Base-by-base conservation (phyloP, 164 flowering plant genomes). In the Macadamia integrifolia region DNA sequence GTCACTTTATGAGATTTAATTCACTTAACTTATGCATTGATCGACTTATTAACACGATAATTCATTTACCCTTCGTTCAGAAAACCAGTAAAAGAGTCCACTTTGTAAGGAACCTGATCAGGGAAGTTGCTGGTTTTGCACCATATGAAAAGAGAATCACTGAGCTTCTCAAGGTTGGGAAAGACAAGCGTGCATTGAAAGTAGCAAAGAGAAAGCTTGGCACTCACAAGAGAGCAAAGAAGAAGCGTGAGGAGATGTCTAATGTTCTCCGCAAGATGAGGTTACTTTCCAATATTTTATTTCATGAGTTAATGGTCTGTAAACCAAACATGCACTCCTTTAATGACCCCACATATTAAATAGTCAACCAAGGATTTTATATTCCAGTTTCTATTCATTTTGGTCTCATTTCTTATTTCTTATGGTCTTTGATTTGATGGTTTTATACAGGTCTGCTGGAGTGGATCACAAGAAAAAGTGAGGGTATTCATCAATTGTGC, bases 91-190 rank as follows among this genome's bases (percentile, higher is more conserved):
- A 84, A 60, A 75, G 87, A 59, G 81, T 80, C 18, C 87, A 74
- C 62, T 80, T 84, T 67, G 83, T 80, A 31, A 78, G 77, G 70
- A 80, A 46, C 68, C 60, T 84, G 64, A 82, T 84, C 73, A 73
- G 87, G 67, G 85, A 81, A 71, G 87, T 84, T 78, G 87, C 85
- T 75, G 87, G 87, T 0, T 80, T 84, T 80, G 87, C 87, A 44
- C 87, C 87, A 6, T 84, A 80, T 79, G 87, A 84, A 79, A 84
- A 80, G 71, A 73, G 87, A 50, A 84, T 84, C 57, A 84, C 84
- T 73, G 87, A 84, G 69, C 81, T 84, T 73, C 76, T 84, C 8
- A 84, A 82, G 48, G 87, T 84, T 31, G 87, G 87, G 12, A 84
- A 82, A 66, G 87, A 84, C 78, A 84, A 84, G 77, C 74, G 87